Percentiles rank a stretch among this genome's conserved stretches.
Evolutionary conservation across 495 filamentous ascomycete species (phyloP).

Genomic region (Talaromyces adpressus): DNA sequence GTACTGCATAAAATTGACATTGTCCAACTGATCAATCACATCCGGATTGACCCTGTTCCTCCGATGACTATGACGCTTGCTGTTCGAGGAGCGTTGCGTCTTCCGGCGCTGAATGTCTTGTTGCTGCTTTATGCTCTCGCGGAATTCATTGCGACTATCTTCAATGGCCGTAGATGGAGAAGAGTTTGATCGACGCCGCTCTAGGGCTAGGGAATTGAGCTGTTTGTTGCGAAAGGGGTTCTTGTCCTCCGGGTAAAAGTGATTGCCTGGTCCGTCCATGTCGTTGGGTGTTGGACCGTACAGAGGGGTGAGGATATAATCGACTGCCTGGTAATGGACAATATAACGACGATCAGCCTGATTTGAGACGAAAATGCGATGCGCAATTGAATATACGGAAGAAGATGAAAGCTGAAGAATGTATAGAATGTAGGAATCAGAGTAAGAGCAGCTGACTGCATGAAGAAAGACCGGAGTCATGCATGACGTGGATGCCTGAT

Average conservation of each 20-base stretch:
- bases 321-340: neutral
- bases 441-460: neutral
- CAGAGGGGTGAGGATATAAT: constrained; percentile 6
- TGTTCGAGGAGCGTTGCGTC: constrained; percentile 13
- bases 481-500: constrained; percentile 7
- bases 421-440: neutral
- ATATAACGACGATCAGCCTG: neutral
- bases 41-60: constrained; percentile 56
- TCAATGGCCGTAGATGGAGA: constrained; percentile 20
- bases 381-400: neutral
- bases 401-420: neutral
- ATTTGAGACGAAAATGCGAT: neutral
- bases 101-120: constrained; percentile 24
- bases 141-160: constrained; percentile 7
- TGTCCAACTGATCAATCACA: constrained; percentile 73
- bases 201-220: constrained; percentile 10
- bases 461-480: neutral
- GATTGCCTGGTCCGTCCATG: constrained; percentile 6
- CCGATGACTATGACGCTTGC: constrained; percentile 14
- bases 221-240: constrained; percentile 4
- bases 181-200: constrained; percentile 23
- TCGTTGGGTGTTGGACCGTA: neutral
- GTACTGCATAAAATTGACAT: constrained; percentile 52
- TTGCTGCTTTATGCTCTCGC: constrained; percentile 12
- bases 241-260: constrained; percentile 5